Evolutionary conservation across 768 basidiomycete species (phyloP), one percentile per base, ranked within the genome.

Genomic region (Pholiota molesta): DNA sequence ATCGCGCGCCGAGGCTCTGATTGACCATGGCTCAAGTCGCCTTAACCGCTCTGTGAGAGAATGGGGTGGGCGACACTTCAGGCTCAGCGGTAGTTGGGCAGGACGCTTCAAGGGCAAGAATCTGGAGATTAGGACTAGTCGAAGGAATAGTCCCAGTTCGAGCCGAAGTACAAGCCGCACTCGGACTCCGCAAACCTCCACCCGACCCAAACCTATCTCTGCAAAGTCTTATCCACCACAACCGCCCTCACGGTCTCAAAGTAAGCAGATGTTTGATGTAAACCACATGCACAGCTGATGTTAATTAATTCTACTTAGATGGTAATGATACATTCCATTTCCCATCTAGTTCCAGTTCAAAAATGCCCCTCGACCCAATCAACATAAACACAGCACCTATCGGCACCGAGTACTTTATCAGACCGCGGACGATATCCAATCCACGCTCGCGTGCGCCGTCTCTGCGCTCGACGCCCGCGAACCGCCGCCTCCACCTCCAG

Each of bases 51-150:
- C 80, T 0, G 70, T 82, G 66, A 78, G 80, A 52, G 83, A 83
- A 60, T 88, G 86, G 88, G 78, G 87, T 0, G 76, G 77, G 58
- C 79, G 85, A 9, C 81, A 84, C 61, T 71, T 88, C 29, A 86
- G 81, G 60, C 74, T 89, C 44, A 86, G 85, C 65, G 79, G 82
- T 3, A 86, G 84, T 58, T 82, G 81, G 79, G 75, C 79, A 26
- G 78, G 69, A 59, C 74, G 74, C 29, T 78, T 80, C 53, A 69
- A 67, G 54, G 67, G 75, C 66, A 67, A 62, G 57, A 68, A 71
- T 35, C 26, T 60, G 29, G 52, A 52, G 23, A 60, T 60, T 19
- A 29, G 47, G 47, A 49, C 47, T 4, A 26, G 47, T 49, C n/a
- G 47, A 28, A 10, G 47, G 23, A 49, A 49, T 14, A 49, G 47